Evolutionary conservation across 768 basidiomycete species (phyloP).

Genomic region (Strobilomyces dryophilus): DNA sequence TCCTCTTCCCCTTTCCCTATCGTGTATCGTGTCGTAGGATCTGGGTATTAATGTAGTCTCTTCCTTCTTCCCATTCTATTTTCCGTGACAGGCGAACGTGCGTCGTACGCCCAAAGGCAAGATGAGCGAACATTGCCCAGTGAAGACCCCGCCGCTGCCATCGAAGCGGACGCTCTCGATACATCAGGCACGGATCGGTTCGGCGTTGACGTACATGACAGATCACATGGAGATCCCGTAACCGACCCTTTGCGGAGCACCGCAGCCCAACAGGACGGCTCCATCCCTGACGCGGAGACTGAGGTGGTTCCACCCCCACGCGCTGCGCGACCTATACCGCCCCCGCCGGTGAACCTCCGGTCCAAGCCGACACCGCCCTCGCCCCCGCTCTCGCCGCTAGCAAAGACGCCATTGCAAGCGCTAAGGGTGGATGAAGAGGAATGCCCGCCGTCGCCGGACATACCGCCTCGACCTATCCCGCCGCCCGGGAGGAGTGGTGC

Average conservation of each 20-base stretch:
- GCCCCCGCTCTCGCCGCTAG: slow-evolving; percentile 15
- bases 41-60: slow-evolving; percentile 30
- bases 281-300: slow-evolving; percentile 14
- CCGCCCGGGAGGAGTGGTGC: slow-evolving; percentile 29
- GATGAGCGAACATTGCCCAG: background rate
- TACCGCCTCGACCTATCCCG: slow-evolving; percentile 27
- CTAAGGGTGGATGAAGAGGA: slow-evolving; percentile 21
- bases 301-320: slow-evolving; percentile 31
- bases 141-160: slow-evolving; percentile 8
- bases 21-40: slow-evolving; percentile 21
- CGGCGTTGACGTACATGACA: background rate
- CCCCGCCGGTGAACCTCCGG: slow-evolving; percentile 28
- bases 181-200: background rate
- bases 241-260: background rate
- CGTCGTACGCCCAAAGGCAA: slow-evolving; percentile 15
- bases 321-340: slow-evolving; percentile 28
- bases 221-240: background rate
- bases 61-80: slow-evolving; percentile 1
- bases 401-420: slow-evolving; percentile 5
- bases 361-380: slow-evolving; percentile 20
- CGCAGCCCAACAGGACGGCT: slow-evolving; percentile 2
- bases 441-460: slow-evolving; percentile 27
- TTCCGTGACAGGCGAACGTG: slow-evolving; percentile 22
- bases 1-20: slow-evolving; percentile 12
- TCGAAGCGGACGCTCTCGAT: background rate